phyloP scores from a whole-genome alignment of 2,329 filamentous ascomycete species.

The Penicillium brevicompactum region DNA sequence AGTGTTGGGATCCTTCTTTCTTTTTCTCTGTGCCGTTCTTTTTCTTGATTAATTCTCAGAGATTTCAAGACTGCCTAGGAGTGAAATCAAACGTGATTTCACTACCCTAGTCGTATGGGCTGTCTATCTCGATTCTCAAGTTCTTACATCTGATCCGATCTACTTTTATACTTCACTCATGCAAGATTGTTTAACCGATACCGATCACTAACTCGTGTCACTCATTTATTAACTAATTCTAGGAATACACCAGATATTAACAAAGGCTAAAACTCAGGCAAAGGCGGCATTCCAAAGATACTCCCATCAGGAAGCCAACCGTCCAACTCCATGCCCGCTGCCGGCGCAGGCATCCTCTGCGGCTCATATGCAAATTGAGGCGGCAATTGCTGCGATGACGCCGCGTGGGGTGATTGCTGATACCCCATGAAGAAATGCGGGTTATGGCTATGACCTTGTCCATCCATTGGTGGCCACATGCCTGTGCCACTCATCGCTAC shows the following conservation, averaged over 20 bases:
- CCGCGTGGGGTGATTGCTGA: conserved; percentile 20
- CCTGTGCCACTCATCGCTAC: conserved; percentile 20
- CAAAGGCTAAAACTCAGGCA: conserved; percentile 29
- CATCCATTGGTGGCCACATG: conserved; percentile 27
- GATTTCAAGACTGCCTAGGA: not conserved
- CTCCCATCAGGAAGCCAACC: conserved; percentile 35
- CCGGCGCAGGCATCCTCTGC: conserved; percentile 21
- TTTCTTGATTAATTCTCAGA: not conserved
- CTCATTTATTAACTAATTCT: not conserved
- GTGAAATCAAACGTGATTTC: not conserved
- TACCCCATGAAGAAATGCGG: conserved; percentile 20
- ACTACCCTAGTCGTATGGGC: not conserved
- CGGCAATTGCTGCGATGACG: conserved; percentile 14
- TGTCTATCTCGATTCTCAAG: not conserved
- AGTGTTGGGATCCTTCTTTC: conserved; percentile 1
- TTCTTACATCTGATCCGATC: not conserved
- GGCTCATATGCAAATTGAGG: conserved; percentile 27
- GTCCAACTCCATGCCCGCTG: conserved; percentile 32
- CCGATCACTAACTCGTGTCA: not conserved
- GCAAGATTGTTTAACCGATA: not conserved
- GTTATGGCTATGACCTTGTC: conserved; percentile 12
- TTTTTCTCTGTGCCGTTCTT: not conserved
- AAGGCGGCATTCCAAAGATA: conserved; percentile 29
- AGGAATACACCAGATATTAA: not conserved
- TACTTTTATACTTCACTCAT: not conserved